Percentiles rank a stretch among this genome's conserved stretches.
Evolutionary conservation across 1,139 yeast species (phyloP).

Genomic region (Taphrina betulina): DNA sequence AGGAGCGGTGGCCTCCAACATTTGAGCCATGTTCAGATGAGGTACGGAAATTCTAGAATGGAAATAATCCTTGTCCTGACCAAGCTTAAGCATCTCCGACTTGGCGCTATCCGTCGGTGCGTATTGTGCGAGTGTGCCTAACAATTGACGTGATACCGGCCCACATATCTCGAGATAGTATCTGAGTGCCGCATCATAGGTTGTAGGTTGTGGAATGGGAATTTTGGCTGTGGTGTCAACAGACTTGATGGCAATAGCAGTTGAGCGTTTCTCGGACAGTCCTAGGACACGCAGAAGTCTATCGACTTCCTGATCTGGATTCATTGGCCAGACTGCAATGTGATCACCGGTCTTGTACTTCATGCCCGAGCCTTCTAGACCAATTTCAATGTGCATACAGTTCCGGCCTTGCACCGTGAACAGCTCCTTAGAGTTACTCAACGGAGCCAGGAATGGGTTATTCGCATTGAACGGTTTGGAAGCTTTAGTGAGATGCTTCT

Average conservation of each 20-base stretch:
- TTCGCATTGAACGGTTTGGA: constrained; percentile 80
- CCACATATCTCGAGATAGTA: constrained; percentile 90
- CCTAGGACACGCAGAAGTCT: constrained; percentile 65
- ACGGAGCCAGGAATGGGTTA: constrained; percentile 80
- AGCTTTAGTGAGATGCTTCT: constrained; percentile 55
- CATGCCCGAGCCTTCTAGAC: constrained; percentile 68
- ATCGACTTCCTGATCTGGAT: constrained; percentile 70
- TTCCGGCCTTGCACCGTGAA: constrained; percentile 66
- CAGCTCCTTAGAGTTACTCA: constrained; percentile 63
- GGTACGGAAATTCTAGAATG: constrained; percentile 62
- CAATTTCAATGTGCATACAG: constrained; percentile 90
- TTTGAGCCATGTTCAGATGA: constrained; percentile 73
- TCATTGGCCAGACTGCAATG: constrained; percentile 91
- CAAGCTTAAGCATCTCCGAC: constrained; percentile 54
- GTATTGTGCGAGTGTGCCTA: constrained; percentile 74
- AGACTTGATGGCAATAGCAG: constrained; percentile 64
- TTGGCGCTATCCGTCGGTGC: constrained; percentile 71
- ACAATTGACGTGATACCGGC: constrained; percentile 84
- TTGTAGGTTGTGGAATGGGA: constrained; percentile 89
- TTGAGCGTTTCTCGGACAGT: constrained; percentile 54
- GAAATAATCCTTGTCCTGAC: constrained; percentile 67
- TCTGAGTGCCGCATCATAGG: constrained; percentile 81
- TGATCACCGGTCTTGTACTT: constrained; percentile 95
- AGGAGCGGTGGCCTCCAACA: constrained; percentile 68
- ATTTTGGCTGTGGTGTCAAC: constrained; percentile 71